These are phyloP conservation scores for Mycena chlorophos DNA, from an alignment of 768 basidiomycete genomes.

Conservation along the genomic window DNA sequence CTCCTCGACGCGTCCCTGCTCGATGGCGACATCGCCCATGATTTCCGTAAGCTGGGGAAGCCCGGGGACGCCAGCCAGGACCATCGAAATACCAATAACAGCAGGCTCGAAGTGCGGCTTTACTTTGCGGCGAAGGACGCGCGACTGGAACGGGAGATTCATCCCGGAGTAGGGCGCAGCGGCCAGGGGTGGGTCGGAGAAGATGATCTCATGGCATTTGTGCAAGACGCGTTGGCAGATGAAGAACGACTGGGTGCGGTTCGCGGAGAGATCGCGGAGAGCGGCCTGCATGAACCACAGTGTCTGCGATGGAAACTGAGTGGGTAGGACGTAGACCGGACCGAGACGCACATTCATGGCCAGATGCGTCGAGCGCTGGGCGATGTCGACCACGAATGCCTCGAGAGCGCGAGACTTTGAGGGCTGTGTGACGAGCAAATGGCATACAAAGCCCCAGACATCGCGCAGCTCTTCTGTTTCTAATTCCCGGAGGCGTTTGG, in stretches of 20 bases:
- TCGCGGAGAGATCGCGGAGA: constrained; percentile 72
- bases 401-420: constrained; percentile 91
- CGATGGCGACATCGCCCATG: constrained; percentile 82
- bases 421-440: constrained; percentile 90
- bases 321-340: constrained; percentile 17
- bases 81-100: constrained; percentile 79
- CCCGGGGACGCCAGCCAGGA: constrained; percentile 74
- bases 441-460: constrained; percentile 91
- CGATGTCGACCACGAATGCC: constrained; percentile 86
- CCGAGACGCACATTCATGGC: constrained; percentile 82
- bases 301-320: constrained; percentile 63
- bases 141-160: constrained; percentile 47
- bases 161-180: constrained; percentile 68
- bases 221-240: constrained; percentile 92
- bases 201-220: constrained; percentile 95
- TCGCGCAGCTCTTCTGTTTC: constrained; percentile 73
- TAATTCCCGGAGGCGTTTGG: constrained; percentile 67
- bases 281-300: constrained; percentile 99
- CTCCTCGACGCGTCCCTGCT: constrained; percentile 82
- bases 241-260: constrained; percentile 75
- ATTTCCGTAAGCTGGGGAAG: constrained; percentile 74
- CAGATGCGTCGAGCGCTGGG: constrained; percentile 90
- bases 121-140: constrained; percentile 61
- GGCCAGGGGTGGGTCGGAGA: constrained; percentile 74
- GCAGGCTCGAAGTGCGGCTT: constrained; percentile 73